These are phyloP conservation scores for Talaromyces proteolyticus DNA, from an alignment of 495 filamentous ascomycete species.

Conservation along the genomic window DNA sequence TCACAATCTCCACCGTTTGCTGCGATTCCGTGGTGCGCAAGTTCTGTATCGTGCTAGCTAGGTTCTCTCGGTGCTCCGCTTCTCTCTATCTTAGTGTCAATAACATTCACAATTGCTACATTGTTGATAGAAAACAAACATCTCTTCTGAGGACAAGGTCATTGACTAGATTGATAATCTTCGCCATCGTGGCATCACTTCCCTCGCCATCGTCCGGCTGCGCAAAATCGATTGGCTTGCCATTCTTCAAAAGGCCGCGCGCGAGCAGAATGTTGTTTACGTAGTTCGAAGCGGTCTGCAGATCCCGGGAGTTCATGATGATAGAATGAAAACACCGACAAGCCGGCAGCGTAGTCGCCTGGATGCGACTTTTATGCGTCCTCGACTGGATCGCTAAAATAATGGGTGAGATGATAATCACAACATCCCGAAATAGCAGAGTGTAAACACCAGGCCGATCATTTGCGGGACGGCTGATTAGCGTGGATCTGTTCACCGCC, in stretches of 20 bases:
- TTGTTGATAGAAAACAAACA: slow-evolving; percentile 43
- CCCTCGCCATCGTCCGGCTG: slow-evolving; percentile 61
- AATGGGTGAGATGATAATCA: too few species aligned
- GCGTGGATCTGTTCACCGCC: slow-evolving; percentile 1
- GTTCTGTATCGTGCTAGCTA: slow-evolving; percentile 72
- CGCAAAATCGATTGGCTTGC: slow-evolving; percentile 79
- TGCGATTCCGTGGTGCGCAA: slow-evolving; percentile 67
- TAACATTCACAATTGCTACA: background rate
- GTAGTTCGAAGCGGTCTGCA: slow-evolving; percentile 85
- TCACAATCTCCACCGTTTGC: slow-evolving; percentile 54
- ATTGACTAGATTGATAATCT: slow-evolving; percentile 87
- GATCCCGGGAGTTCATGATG: slow-evolving; percentile 70
- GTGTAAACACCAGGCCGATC: slow-evolving; percentile 44
- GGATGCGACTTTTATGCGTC: background rate
- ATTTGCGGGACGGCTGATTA: background rate
- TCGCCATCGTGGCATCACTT: slow-evolving; percentile 66
- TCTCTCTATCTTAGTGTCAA: slow-evolving; percentile 59
- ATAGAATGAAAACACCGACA: background rate
- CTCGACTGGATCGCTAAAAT: too few species aligned
- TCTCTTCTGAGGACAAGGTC: slow-evolving; percentile 82
- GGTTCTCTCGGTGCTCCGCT: slow-evolving; percentile 72
- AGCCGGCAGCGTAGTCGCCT: background rate
- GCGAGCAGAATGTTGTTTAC: slow-evolving; percentile 94
- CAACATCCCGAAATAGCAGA: slow-evolving; percentile 33
- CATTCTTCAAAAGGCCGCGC: slow-evolving; percentile 80